Conservation (phyloP, 257 asterid genomes). For the Gardenia jasminoides region DNA sequence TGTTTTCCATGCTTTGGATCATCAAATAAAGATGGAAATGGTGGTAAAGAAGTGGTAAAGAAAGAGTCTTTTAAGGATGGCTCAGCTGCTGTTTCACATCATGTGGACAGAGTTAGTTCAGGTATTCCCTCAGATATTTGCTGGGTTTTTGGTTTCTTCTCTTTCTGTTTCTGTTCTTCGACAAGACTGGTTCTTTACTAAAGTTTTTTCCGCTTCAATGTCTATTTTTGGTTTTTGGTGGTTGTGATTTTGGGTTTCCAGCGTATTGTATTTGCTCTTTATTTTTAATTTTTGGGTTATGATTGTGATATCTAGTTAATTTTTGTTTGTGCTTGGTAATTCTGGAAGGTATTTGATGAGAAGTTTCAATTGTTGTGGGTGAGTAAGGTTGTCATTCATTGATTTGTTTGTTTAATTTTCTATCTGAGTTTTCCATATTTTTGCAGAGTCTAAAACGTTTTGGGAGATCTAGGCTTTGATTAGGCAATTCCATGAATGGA, state of each 20-base stretch:
- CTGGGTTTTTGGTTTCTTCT: not conserved
- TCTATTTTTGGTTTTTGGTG: not conserved
- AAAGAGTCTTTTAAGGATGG: slow-evolving; percentile 73
- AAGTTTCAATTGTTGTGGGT: not conserved
- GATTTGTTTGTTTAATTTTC: not conserved
- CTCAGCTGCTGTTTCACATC: slow-evolving; percentile 50
- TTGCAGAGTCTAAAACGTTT: not conserved
- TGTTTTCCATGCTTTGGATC: slow-evolving; percentile 90
- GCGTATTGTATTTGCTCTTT: not conserved
- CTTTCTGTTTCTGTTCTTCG: slow-evolving; percentile 9
- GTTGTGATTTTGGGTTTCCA: not conserved
- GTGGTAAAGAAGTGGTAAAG: slow-evolving; percentile 53
- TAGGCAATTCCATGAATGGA: not conserved
- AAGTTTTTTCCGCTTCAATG: not conserved
- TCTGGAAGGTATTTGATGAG: not conserved
- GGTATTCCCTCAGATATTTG: slow-evolving; percentile 40
- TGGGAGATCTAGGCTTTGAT: slow-evolving; percentile 18
- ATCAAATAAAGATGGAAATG: slow-evolving; percentile 54
- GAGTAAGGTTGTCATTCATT: slow-evolving; percentile 1
- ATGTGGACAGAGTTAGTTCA: slow-evolving; percentile 59
- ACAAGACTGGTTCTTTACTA: slow-evolving; percentile 20
- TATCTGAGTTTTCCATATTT: slow-evolving; percentile 6
- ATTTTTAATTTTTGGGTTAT: not conserved
- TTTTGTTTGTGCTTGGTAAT: not conserved
- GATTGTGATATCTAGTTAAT: not conserved